phyloP scores from a whole-genome alignment of 495 filamentous ascomycete species.

The Sordaria brevicollis region DNA sequence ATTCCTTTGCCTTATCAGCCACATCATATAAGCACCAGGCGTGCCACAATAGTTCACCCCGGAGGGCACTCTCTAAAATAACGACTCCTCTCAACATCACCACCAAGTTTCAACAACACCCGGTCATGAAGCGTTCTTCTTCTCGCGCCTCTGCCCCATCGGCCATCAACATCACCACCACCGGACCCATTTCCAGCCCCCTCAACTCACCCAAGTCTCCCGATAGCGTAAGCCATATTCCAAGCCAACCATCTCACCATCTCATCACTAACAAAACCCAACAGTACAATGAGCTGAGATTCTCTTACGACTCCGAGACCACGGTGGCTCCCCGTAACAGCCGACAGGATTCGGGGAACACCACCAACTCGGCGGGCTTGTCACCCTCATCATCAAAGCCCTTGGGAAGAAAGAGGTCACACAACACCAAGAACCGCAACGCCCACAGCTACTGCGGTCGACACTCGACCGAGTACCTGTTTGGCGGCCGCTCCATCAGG shows the following conservation, averaged over 20 bases:
- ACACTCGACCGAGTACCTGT: slow-evolving; percentile 23
- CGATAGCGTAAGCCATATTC: background rate
- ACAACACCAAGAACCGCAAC: slow-evolving; percentile 14
- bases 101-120: background rate
- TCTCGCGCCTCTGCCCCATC: slow-evolving; percentile 1
- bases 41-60: slow-evolving; percentile 3
- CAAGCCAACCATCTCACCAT: background rate
- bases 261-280: background rate
- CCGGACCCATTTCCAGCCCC: background rate
- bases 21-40: slow-evolving; percentile 3
- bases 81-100: background rate
- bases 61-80: slow-evolving; percentile 2
- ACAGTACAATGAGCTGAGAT: background rate
- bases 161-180: background rate
- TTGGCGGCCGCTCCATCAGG: slow-evolving; percentile 16
- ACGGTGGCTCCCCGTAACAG: background rate
- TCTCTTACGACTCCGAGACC: slow-evolving; percentile 5
- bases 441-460: slow-evolving; percentile 27
- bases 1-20: background rate
- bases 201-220: background rate
- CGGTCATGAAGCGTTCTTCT: background rate
- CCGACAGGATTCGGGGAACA: slow-evolving; percentile 6
- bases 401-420: background rate
- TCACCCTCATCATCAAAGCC: background rate
- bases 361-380: background rate